phyloP scores from a whole-genome alignment of 2,329 filamentous ascomycete species.

The Hypoxylon sp. region DNA sequence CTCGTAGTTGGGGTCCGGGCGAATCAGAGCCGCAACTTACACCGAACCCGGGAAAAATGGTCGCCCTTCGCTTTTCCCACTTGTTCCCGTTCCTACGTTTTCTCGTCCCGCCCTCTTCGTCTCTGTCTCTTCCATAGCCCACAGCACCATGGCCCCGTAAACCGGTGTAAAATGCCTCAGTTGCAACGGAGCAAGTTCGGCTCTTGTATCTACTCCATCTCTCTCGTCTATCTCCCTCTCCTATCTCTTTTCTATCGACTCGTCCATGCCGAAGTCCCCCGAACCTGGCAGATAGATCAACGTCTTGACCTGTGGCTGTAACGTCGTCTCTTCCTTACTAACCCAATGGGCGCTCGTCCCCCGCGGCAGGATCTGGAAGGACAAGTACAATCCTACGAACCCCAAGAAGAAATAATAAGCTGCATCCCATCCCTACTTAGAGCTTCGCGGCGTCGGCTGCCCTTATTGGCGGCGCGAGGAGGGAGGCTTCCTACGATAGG shows the following conservation, averaged over 20 bases:
- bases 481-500: neutral
- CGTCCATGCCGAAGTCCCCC: conserved; percentile 24
- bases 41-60: conserved; percentile 41
- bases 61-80: conserved; percentile 10
- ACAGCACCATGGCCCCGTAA: too few species aligned
- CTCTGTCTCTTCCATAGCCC: conserved; percentile 17
- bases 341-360: conserved; percentile 35
- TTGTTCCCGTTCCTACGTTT: neutral
- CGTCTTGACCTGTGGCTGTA: conserved; percentile 14
- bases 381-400: conserved; percentile 76
- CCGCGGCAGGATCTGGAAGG: conserved; percentile 88
- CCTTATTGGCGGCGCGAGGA: neutral
- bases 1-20: conserved; percentile 33
- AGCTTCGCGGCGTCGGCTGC: too few species aligned
- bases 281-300: conserved; percentile 20
- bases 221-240: conserved; percentile 2
- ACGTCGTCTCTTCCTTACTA: conserved; percentile 34
- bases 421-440: neutral
- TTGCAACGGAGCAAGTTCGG: conserved; percentile 29
- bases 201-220: conserved; percentile 6
- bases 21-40: conserved; percentile 36
- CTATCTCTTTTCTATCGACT: neutral
- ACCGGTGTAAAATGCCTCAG: conserved; percentile 36
- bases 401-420: conserved; percentile 54
- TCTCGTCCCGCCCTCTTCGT: conserved; percentile 4